Evolutionary conservation across 75 land plant genomes (phyloP).

Genomic region (Cunninghamia lanceolata): DNA sequence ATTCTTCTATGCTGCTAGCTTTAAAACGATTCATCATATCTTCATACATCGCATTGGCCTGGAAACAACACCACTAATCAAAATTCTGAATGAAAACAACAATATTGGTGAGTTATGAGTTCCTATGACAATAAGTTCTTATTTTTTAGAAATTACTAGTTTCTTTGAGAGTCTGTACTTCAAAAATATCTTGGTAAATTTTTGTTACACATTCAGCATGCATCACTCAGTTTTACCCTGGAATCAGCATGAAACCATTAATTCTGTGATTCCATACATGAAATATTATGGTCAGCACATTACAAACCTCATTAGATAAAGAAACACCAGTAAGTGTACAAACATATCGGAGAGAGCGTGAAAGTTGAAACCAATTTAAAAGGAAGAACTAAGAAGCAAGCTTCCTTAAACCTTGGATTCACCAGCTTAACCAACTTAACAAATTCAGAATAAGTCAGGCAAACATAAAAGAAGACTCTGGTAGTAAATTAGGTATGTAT

Average conservation of each 20-base stretch:
- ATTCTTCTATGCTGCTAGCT: conserved; percentile 61
- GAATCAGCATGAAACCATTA: not conserved
- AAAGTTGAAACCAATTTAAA: not conserved
- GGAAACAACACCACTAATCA: conserved; percentile 10
- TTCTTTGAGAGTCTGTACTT: not conserved
- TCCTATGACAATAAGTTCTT: conserved; percentile 6
- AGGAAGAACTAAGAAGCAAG: too few species aligned
- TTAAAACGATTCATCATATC: conserved; percentile 57
- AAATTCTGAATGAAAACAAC: not conserved
- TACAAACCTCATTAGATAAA: not conserved
- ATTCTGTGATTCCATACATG: not conserved
- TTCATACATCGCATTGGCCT: conserved; percentile 90
- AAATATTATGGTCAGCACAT: not conserved
- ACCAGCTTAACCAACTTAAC: too few species aligned
- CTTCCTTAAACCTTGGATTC: too few species aligned
- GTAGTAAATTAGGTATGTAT: too few species aligned
- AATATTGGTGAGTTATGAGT: not conserved
- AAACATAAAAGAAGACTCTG: too few species aligned
- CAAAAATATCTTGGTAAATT: not conserved
- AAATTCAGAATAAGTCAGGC: too few species aligned
- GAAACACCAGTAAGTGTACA: not conserved
- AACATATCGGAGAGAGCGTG: not conserved
- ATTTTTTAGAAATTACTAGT: not conserved
- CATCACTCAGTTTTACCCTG: too few species aligned
- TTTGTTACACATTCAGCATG: too few species aligned